Base-by-base conservation (phyloP, 2,329 filamentous ascomycete species). In the Monilinia fructigena region DNA sequence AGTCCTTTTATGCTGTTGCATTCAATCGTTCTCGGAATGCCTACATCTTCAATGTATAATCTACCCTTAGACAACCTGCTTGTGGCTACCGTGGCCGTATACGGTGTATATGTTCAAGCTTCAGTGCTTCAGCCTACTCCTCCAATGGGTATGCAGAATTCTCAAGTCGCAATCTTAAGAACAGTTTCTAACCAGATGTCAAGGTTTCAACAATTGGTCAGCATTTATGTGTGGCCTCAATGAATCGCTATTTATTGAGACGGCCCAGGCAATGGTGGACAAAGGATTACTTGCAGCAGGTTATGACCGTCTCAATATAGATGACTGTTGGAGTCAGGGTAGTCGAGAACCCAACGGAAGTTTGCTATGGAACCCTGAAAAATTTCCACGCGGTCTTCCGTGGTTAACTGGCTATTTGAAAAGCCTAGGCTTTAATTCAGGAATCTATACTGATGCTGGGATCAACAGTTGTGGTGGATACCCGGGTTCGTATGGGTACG, bases 311-410 rank as follows among this genome's bases (percentile, higher is more conserved):
- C 81, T 87, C 68, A 86, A 86, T 66, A 81, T 86, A 64, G 86
- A 89, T 72, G 87, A 89, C 73, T 88, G 86, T 76, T 90, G 83
- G 83, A 81, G 79, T 16, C 71, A 79, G 58, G 79, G 82, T 68
- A 71, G 84, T 66, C 71, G 74, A 26, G 74, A 70, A 14, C 81
- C 78, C 0, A 74, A 79, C 11, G 78, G 82, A 4, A 72, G 70
- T 26, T 79, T 86, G 18, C 72, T 82, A 5, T 79, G 81, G 0
- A 80, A 86, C 70, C 72, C 76, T 0, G 74, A 73, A 11, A 84
- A 82, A 65, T 89, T 89, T 66, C 86, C 87, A 0, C 77, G 81
- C 28, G 87, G 87, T 0, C 85, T 90, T 67, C 80, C 80, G 10
- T 81, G 82, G 4, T 75, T 85, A 2, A 85, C 85, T 0, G 77